Evolutionary conservation across 2,329 filamentous ascomycete species (phyloP), one percentile per base, ranked within the genome.

Genomic region (Trichoderma hamatum): DNA sequence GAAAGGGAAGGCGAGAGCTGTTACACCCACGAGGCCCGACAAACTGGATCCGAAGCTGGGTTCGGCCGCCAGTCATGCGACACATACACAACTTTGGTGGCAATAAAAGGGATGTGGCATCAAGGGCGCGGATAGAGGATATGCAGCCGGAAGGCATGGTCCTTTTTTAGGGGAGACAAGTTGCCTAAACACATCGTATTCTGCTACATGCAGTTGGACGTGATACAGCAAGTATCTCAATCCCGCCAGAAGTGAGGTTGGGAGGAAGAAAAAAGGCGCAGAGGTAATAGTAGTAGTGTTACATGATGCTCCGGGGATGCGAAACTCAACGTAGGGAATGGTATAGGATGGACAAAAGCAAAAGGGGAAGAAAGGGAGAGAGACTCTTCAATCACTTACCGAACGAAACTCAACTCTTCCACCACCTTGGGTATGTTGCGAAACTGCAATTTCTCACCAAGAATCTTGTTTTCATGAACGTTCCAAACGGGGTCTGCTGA

Each of bases 331-430:
- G 21, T 3, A 43, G 34, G 34, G 34, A 36, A 36, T 14, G 32
- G 13, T 19, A 36, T 26, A 51, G 21, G 14, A n/a, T 16, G 16
- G 21, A 32, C 14, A 58, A 36, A 21, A 7, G 51, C 4, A 63
- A 36, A 26, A 16, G n/a, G n/a, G n/a, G n/a, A n/a, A 39, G 14
- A 43, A 5, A 28, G 16, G 39, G 16, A 24, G 13, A 4, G 34
- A 19, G 51, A 7, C 13, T 55, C 5, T 39, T 68, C 10, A 60
- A 59, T 28, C 34, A 74, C 90, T 83, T 80, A 93, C 91, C 89
- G 86, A 36, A 94, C 79, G 76, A 94, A 94, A 74, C 89, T 91
- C 72, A 94, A 82, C 73, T 90, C 86, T 75, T 92, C 88, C 16
- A 91, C 84, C 13, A 93, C 84, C 61, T 85, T 84, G 65, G 83